These are phyloP conservation scores for Tolypocladium paradoxum DNA, from an alignment of 2,329 filamentous ascomycete genomes.

Conservation along the genomic window DNA sequence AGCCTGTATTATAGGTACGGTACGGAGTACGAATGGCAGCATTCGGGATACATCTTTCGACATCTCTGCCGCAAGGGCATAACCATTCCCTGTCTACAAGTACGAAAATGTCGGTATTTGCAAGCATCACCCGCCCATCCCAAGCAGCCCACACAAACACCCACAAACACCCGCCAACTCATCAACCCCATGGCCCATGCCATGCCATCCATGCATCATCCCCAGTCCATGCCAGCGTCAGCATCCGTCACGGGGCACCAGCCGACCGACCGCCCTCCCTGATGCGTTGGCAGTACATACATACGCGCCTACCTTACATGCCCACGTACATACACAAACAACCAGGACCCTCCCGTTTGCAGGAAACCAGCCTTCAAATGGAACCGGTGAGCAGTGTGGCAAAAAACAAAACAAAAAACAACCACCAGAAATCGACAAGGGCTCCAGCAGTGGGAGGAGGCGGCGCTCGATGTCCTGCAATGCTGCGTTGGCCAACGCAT, in stretches of 20 bases:
- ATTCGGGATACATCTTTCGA: no score
- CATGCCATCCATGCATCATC: neutral
- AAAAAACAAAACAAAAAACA: no score
- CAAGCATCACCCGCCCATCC: no score
- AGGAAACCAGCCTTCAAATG: neutral
- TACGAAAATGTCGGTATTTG: no score
- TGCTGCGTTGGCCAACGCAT: constrained; percentile 32
- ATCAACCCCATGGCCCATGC: neutral
- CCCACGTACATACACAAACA: neutral
- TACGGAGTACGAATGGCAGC: no score
- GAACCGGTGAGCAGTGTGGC: neutral
- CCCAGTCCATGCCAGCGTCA: neutral
- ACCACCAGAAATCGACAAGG: no score
- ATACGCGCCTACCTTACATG: neutral
- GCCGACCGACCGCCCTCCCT: constrained; percentile 4
- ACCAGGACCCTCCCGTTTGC: neutral
- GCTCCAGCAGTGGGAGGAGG: neutral
- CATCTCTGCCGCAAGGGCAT: no score
- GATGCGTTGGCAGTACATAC: constrained; percentile 7
- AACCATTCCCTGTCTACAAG: no score
- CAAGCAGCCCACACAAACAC: no score
- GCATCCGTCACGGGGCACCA: neutral
- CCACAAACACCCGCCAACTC: neutral
- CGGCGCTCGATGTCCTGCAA: constrained; percentile 21
- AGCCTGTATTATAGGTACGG: no score